phyloP scores from a whole-genome alignment of 2,329 filamentous ascomycete species.

The Curvularia eragrostidis region DNA sequence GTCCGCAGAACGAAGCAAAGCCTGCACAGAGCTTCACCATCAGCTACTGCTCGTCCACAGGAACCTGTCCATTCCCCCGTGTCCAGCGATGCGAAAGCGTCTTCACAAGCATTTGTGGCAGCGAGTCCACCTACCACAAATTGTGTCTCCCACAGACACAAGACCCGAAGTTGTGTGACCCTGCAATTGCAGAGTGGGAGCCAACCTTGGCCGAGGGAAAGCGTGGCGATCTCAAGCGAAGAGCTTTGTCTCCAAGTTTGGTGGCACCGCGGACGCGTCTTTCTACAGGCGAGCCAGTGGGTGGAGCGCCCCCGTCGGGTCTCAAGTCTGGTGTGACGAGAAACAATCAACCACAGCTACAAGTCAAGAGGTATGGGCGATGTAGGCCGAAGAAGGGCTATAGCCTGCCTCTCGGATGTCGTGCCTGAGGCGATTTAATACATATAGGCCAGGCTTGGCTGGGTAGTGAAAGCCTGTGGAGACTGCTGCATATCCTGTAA shows the following conservation, averaged over 20 bases:
- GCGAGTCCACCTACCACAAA: not conserved
- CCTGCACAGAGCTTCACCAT: conserved; percentile 1
- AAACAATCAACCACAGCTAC: not conserved
- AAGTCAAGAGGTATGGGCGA: not conserved
- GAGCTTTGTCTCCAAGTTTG: not conserved
- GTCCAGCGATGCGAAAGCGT: not conserved
- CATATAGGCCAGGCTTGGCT: not conserved
- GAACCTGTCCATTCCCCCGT: not conserved
- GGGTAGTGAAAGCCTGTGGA: not conserved
- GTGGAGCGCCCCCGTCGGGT: not conserved
- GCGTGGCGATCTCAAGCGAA: not conserved
- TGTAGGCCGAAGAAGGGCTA: not conserved
- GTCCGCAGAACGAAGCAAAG: not conserved
- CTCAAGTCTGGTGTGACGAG: not conserved
- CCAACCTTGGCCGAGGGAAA: not conserved
- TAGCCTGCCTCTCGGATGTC: not conserved
- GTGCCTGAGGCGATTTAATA: not conserved
- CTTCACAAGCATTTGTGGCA: not conserved
- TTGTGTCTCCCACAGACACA: conserved; percentile 1
- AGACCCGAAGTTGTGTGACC: not conserved
- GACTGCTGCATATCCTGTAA: not conserved
- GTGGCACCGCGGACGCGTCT: not conserved
- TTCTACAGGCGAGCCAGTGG: not conserved
- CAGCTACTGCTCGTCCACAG: not conserved
- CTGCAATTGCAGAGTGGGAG: not conserved